Base-by-base conservation (phyloP, 495 filamentous ascomycete genomes). In the Lophiotrema nucula region DNA sequence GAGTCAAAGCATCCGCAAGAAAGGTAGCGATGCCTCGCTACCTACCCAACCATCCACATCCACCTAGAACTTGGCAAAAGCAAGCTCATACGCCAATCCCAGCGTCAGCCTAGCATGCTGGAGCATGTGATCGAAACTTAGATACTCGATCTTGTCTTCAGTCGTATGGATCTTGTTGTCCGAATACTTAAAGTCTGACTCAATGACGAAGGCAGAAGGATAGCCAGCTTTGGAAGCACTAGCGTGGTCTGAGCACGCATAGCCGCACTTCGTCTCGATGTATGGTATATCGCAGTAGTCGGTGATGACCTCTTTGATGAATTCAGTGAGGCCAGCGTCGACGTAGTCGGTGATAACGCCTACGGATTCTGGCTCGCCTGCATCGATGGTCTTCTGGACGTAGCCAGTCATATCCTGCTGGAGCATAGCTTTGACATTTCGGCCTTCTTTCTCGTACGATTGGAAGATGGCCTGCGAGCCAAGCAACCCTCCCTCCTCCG, bases 341-440 rank as follows among this genome's bases (percentile, higher is more conserved):
- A 97, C 95, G 67, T 77, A 97, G 72, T 99, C 93, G 1, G 88
- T 88, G 60, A 99, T 96, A 33, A 99, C 89, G 23, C 93, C 92
- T 2, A 97, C 87, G 22, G 83, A 84, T 77, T 97, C 95, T 15
- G 84, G 78, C 69, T 87, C 79, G 42, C 92, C 92, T 12, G 90
- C 88, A 53, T 90, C 84, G 15, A 95, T 74, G 0, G 93, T 95
- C 37, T 84, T 86, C 56, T 90, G 84, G 3, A 90, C 79, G 69
- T 86, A 97, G 10, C 93, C 93, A 1, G 93, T 97, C 93, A 97
- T 99, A 70, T 99, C 93, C 72, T 99, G 93, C 77, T 99, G 95
- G 41, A 99, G 79, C 93, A 99, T 97, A 22, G 93, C 93, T 73
- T 92, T 93, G 68, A 99, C 79, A 59, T 95, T 85, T 18, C 86